phyloP scores from a whole-genome alignment of 805 yeast genomes.

The Ogataea polymorpha region DNA sequence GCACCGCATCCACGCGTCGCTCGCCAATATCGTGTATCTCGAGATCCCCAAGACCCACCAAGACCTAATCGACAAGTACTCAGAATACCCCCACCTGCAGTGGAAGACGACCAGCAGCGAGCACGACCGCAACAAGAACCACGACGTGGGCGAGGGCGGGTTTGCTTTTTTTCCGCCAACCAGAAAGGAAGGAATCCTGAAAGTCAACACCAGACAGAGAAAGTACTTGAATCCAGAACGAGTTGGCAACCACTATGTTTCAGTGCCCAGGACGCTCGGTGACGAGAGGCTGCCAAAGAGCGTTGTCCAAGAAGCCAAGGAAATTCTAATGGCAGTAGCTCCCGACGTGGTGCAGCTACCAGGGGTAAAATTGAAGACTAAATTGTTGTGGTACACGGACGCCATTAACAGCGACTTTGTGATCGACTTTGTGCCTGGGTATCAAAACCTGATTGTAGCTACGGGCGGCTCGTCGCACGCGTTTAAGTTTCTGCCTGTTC shows the following conservation, averaged over 20 bases:
- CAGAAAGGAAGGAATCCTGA: slow-evolving; percentile 16
- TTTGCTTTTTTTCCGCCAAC: slow-evolving; percentile 19
- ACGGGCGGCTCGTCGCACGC: slow-evolving; percentile 26
- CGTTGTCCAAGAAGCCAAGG: slow-evolving; percentile 18
- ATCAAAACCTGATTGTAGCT: slow-evolving; percentile 18
- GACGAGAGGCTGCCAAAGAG: slow-evolving; percentile 16
- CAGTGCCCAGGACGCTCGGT: slow-evolving; percentile 12
- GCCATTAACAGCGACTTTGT: slow-evolving; percentile 24
- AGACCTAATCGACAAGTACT: slow-evolving; percentile 24
- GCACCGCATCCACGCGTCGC: slow-evolving; percentile 19
- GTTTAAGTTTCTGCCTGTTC: slow-evolving; percentile 18
- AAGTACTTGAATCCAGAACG: slow-evolving; percentile 12
- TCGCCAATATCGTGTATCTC: slow-evolving; percentile 20
- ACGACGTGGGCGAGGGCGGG: slow-evolving; percentile 15
- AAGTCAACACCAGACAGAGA: slow-evolving; percentile 14
- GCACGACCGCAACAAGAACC: slow-evolving; percentile 11
- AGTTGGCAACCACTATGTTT: slow-evolving; percentile 8
- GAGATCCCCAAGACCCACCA: slow-evolving; percentile 23
- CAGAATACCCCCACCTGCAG: slow-evolving; percentile 19
- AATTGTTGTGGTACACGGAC: slow-evolving; percentile 22
- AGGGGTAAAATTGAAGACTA: slow-evolving; percentile 9
- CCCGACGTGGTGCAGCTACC: slow-evolving; percentile 16
- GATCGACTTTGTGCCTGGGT: slow-evolving; percentile 24
- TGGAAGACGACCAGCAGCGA: slow-evolving; percentile 18
- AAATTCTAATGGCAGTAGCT: slow-evolving; percentile 12